Evolutionary conservation across 2,329 filamentous ascomycete species (phyloP).

Genomic region (Cryphonectria naterciae): DNA sequence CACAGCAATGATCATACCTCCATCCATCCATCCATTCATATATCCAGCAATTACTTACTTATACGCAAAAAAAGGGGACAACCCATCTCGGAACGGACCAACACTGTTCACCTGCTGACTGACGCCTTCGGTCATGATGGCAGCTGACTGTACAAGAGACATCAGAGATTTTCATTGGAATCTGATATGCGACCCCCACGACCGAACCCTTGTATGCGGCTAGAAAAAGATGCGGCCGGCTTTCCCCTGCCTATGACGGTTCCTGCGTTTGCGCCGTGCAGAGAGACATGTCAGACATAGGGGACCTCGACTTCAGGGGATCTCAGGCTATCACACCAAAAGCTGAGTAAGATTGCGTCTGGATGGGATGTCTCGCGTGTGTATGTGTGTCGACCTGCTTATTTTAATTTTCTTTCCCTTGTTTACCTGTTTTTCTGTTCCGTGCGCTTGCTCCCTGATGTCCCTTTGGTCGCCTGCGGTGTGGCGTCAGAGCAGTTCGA

Average conservation of each 20-base stretch:
- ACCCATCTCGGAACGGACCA: neutral
- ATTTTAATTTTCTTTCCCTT: too few species aligned
- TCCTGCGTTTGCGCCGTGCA: slow-evolving; percentile 16
- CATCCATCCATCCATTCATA: neutral
- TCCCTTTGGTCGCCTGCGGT: neutral
- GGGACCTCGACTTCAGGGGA: slow-evolving; percentile 2
- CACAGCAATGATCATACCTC: neutral
- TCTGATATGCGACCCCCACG: slow-evolving; percentile 29
- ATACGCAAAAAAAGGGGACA: neutral
- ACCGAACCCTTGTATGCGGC: slow-evolving; percentile 23
- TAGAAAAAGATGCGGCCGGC: slow-evolving; percentile 26
- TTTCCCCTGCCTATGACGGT: slow-evolving; percentile 20
- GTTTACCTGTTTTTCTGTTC: too few species aligned
- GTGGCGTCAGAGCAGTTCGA: neutral
- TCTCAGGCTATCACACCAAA: neutral
- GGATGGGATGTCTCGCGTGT: neutral
- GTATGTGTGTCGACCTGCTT: neutral
- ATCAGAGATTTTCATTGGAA: slow-evolving; percentile 1
- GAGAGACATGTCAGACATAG: slow-evolving; percentile 10
- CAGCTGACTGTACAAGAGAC: slow-evolving; percentile 2
- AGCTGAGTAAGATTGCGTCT: neutral
- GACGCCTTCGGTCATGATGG: neutral
- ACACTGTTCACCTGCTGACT: neutral
- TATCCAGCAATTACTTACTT: neutral
- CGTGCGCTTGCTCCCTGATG: neutral